These are phyloP conservation scores for Galium porrigens DNA, from an alignment of 305 asterid species.

Conservation along the genomic window DNA sequence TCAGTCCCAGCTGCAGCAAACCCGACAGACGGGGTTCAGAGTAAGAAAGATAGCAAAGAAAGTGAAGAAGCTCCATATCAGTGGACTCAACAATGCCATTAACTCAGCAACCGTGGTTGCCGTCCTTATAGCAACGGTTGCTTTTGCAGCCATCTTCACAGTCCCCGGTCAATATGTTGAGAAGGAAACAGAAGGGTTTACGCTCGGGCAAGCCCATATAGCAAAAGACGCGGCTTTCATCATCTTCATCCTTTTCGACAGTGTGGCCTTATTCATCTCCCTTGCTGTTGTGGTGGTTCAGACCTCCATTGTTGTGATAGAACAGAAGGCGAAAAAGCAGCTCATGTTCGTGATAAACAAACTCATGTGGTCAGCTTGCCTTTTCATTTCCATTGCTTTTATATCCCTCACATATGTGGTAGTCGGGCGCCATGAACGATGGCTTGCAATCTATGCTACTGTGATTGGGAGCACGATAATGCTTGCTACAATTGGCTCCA, in stretches of 20 bases:
- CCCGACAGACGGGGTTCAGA: constrained; percentile 73
- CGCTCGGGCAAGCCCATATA: constrained; percentile 65
- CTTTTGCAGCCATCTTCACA: constrained; percentile 76
- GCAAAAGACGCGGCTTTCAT: constrained; percentile 57
- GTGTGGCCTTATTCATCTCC: constrained; percentile 69
- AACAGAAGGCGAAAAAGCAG: constrained; percentile 68
- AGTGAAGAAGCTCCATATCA: constrained; percentile 79
- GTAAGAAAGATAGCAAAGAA: constrained; percentile 76
- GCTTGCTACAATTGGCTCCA: constrained; percentile 74
- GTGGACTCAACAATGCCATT: constrained; percentile 86
- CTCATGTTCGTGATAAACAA: constrained; percentile 76
- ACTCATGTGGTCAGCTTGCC: constrained; percentile 86
- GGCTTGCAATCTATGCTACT: constrained; percentile 76
- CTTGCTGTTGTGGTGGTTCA: constrained; percentile 86
- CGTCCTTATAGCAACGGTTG: constrained; percentile 75
- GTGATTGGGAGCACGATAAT: constrained; percentile 59
- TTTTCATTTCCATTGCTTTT: constrained; percentile 62
- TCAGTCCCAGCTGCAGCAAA: constrained; percentile 76
- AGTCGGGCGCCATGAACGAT: constrained; percentile 53
- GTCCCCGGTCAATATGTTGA: constrained; percentile 81
- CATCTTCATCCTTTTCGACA: constrained; percentile 61
- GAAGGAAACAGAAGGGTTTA: constrained; percentile 23
- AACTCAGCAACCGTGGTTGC: constrained; percentile 76
- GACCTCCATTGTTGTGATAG: constrained; percentile 78
- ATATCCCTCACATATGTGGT: constrained; percentile 73